Evolutionary conservation across 2,329 filamentous ascomycete genomes (phyloP).

Genomic region (Boeremia exigua): DNA sequence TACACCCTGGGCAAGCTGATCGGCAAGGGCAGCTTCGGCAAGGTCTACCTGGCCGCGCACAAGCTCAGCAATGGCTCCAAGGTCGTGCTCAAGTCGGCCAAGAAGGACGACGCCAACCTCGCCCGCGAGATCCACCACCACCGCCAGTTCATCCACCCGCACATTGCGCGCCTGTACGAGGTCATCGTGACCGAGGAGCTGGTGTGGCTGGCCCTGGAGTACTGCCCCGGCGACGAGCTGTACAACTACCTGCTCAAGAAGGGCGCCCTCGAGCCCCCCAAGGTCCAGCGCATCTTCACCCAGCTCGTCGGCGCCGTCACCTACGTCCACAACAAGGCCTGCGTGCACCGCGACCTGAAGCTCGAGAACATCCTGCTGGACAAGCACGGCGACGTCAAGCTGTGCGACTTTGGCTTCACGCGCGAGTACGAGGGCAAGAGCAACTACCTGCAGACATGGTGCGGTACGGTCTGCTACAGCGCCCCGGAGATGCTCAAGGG

Average conservation of each 20-base stretch:
- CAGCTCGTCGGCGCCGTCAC: conserved; percentile 93
- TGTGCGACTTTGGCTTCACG: conserved; percentile 98
- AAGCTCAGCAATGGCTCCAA: conserved; percentile 99
- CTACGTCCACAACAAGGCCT: conserved; percentile 94
- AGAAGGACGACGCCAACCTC: conserved; percentile 93
- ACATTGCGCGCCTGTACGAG: conserved; percentile 96
- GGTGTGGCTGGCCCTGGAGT: conserved; percentile 97
- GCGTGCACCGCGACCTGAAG: conserved; percentile 95
- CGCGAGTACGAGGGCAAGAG: conserved; percentile 94
- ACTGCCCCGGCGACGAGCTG: conserved; percentile 94
- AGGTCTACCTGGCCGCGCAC: conserved; percentile 94
- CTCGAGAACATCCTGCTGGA: conserved; percentile 96
- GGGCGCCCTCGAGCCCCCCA: conserved; percentile 80
- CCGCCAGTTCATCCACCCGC: conserved; percentile 94
- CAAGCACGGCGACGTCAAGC: conserved; percentile 95
- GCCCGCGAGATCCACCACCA: conserved; percentile 98
- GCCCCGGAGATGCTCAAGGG: conserved; percentile 98
- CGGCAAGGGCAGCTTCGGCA: conserved; percentile 97
- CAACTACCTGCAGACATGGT: conserved; percentile 96
- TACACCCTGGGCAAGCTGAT: conserved; percentile 91
- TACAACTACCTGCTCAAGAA: conserved; percentile 94
- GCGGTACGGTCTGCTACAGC: conserved; percentile 96
- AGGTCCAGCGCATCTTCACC: conserved; percentile 94
- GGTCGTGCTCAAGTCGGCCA: conserved; percentile 97
- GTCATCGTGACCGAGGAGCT: conserved; percentile 94